Percentiles rank a stretch among this genome's conserved stretches.
Evolutionary conservation across 345 rosid genomes (phyloP).

Genomic region (Eucalyptus brandiana): DNA sequence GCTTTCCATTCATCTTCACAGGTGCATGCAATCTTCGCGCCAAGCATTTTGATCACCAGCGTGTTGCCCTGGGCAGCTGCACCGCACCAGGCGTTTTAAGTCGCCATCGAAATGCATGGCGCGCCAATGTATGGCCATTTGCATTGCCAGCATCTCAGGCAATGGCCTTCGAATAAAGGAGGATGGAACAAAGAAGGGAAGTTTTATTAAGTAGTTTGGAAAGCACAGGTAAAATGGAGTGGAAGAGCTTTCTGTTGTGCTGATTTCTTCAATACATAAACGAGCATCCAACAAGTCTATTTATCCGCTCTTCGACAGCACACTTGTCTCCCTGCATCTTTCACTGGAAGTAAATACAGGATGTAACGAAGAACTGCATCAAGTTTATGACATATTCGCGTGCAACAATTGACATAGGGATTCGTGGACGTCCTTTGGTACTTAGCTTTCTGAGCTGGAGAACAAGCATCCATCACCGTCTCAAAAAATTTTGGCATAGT

Average conservation of each 20-base stretch:
- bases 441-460: fast-evolving
- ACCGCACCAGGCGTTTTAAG: neutral
- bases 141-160: neutral
- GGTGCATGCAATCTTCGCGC: neutral
- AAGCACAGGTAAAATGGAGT: neutral
- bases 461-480: no score
- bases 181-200: neutral
- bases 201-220: neutral
- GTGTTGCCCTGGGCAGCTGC: neutral
- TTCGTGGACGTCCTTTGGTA: fast-evolving
- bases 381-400: no score
- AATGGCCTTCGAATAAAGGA: neutral
- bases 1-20: neutral
- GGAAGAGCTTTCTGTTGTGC: neutral
- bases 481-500: no score
- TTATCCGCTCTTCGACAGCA: no score
- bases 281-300: neutral
- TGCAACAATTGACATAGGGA: no score
- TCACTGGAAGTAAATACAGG: no score
- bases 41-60: neutral
- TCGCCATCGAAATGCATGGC: neutral
- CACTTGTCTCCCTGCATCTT: no score
- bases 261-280: neutral
- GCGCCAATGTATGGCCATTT: neutral
- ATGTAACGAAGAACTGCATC: no score